A percentile compares a stretch with the other conserved stretches of the same genome.
Conservation (phyloP, 441 rosid genomes). For the Theobroma grandiflorum region DNA sequence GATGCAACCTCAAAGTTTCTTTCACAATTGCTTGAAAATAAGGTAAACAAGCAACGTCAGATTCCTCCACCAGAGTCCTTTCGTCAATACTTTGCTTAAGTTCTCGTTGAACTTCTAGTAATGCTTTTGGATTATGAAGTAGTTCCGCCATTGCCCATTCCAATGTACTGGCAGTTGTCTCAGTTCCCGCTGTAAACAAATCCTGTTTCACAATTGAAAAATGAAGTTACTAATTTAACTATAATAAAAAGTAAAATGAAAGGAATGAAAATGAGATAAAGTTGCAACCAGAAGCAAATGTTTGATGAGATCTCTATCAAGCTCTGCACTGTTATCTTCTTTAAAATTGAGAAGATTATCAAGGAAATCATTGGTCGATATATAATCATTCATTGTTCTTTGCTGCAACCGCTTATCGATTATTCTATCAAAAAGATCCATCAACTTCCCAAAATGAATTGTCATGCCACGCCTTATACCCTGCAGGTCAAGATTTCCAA, state of each 20-base stretch:
- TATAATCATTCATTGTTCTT: conserved; percentile 1
- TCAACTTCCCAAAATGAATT: conserved; percentile 37
- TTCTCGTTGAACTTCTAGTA: conserved; percentile 44
- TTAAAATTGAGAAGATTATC: conserved; percentile 46
- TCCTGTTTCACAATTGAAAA: conserved; percentile 35
- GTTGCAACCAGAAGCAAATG: conserved; percentile 44
- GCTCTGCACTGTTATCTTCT: conserved; percentile 30
- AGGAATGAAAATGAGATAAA: background rate
- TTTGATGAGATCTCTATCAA: conserved; percentile 34
- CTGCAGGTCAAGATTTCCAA: conserved; percentile 44
- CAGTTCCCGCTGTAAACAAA: conserved; percentile 52
- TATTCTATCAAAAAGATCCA: conserved; percentile 42
- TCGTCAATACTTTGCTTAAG: conserved; percentile 34
- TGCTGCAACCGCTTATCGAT: conserved; percentile 39
- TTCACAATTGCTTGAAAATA: conserved; percentile 49
- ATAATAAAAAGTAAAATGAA: background rate
- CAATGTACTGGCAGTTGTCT: conserved; percentile 61
- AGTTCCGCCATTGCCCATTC: conserved; percentile 83
- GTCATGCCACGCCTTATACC: conserved; percentile 35
- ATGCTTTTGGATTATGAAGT: conserved; percentile 46
- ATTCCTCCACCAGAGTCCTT: conserved; percentile 42
- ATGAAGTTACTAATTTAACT: background rate
- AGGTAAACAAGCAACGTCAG: conserved; percentile 33
- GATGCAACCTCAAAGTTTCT: conserved; percentile 57
- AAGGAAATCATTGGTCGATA: conserved; percentile 30